Evolutionary conservation across 352 stramenopile genomes (phyloP), one percentile per base, ranked within the genome.

Genomic region (Globisporangium echinulatum): DNA sequence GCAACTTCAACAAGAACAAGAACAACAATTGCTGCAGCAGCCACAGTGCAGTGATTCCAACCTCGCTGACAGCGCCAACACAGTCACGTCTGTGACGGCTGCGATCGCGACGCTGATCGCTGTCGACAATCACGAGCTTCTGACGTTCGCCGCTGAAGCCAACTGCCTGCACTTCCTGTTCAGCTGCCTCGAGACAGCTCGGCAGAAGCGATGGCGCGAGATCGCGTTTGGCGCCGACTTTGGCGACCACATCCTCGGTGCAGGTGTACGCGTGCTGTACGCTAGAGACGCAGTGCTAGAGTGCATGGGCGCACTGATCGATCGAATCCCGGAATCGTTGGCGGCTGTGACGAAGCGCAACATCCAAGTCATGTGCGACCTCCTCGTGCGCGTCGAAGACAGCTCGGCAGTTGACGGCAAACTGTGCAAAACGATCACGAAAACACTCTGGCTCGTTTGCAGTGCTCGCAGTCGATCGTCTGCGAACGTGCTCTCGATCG

Each of bases 191-290:
- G 42, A 66, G 6, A 49, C 43, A 1, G 37, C 15, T 8, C 54
- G 25, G 0, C 54, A 53, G 25, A 37, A 33, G 2, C 40, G 37
- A 14, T 66, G 60, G 60, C 47, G 36, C 10, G 49, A 66, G 6
- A 40, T 66, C 2, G 49, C 42, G 15, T 66, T 56, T 42, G 60
- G 55, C 17, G 42, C n/a, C 4, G 54, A 61, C 37, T 66, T 66
- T 46, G 46, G 49, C 14, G 25, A 54, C 7, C 39, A 52, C 14
- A 43, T 61, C n/a, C 10, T 43, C 9, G 36, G 10, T 0, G 13
- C 40, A 15, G 44, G 54, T 10, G 37, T 19, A 5, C 14, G 33
- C 3, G 33, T 53, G 11, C 39, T 43, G 40, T 66, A 61, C 19
- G 39, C n/a, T 15, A 36, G 25, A 5, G 54, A 61, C 8, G 48